Evolutionary conservation across 345 rosid species (phyloP).

Genomic region (Populus pruinosa): DNA sequence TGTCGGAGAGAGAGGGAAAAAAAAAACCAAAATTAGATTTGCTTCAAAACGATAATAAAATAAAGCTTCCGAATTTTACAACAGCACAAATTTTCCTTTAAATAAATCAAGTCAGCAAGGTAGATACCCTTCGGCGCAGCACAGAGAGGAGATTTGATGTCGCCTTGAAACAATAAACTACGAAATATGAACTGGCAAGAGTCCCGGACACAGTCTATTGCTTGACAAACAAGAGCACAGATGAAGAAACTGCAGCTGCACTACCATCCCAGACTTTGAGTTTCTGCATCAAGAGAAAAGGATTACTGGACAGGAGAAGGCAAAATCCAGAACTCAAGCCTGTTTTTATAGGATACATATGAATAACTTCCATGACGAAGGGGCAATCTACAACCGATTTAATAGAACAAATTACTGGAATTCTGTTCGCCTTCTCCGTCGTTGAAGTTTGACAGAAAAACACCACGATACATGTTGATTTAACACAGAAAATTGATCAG

Average conservation of each 20-base stretch:
- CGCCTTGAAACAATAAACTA: not conserved
- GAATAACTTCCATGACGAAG: too few species aligned
- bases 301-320: not conserved
- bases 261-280: not conserved
- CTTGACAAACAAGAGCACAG: not conserved
- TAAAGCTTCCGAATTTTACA: not conserved
- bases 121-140: not conserved
- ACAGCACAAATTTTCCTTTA: not conserved
- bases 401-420: not conserved
- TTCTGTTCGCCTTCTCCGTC: not conserved
- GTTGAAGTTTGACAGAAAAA: not conserved
- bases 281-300: not conserved
- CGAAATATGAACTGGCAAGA: not conserved
- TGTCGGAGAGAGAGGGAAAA: not conserved
- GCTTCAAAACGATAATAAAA: not conserved
- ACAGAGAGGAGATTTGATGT: not conserved
- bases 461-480: not conserved
- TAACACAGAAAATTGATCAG: slow-evolving; percentile 15
- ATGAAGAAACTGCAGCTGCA: not conserved
- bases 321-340: not conserved
- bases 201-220: not conserved
- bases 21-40: not conserved
- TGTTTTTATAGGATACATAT: too few species aligned
- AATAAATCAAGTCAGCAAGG: not conserved
- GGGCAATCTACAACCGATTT: not conserved